phyloP scores from a whole-genome alignment of 148 eudicot species.

The Fagopyrum esculentum region DNA sequence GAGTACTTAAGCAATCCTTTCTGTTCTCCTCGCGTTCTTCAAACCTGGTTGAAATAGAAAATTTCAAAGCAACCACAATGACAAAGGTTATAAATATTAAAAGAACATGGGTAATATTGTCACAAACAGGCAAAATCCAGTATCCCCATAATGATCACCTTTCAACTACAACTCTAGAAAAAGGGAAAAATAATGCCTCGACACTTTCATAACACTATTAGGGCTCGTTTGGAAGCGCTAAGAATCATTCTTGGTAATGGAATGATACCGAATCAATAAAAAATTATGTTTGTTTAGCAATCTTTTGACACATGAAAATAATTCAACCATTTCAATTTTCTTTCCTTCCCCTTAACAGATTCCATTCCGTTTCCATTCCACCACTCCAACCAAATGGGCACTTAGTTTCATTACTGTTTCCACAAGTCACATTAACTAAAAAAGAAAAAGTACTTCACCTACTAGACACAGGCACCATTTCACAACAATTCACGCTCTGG shows the following conservation, averaged over 20 bases:
- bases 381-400: no score
- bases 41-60: constrained; percentile 36
- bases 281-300: no score
- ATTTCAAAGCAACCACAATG: background rate
- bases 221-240: no score
- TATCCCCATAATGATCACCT: background rate
- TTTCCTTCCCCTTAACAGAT: no score
- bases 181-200: background rate
- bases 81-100: background rate
- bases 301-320: no score
- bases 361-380: no score
- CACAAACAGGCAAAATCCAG: background rate
- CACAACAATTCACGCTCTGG: background rate
- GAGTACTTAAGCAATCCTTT: constrained; percentile 89
- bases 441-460: background rate
- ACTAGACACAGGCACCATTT: background rate
- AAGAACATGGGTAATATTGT: background rate
- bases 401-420: background rate
- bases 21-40: constrained; percentile 97
- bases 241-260: no score
- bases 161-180: background rate
- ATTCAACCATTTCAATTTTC: no score
- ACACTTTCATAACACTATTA: background rate
- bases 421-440: background rate
- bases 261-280: no score